Conservation (phyloP, 2,329 filamentous ascomycete species). For the Nectriaceae sp. region DNA sequence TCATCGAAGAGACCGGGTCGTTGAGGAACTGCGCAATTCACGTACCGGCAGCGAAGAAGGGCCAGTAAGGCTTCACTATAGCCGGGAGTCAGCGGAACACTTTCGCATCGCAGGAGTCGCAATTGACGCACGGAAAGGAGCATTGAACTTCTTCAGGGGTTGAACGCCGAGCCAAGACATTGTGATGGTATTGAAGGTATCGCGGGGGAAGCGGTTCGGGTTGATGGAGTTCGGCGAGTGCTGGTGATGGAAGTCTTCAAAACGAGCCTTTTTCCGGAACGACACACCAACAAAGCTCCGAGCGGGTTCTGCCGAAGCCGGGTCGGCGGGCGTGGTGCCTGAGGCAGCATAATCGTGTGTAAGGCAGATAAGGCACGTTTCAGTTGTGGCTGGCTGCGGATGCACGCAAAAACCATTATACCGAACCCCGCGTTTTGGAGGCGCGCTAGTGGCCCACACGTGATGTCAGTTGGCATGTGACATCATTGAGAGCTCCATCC, state of each 20-base stretch:
- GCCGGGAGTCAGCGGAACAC: constrained; percentile 29
- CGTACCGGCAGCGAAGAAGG: constrained; percentile 95
- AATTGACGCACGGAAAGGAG: constrained; percentile 72
- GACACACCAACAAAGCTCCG: constrained; percentile 31
- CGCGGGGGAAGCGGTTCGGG: constrained; percentile 36
- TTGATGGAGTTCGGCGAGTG: constrained; percentile 33
- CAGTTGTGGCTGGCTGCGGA: constrained; percentile 2
- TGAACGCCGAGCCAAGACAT: constrained; percentile 73
- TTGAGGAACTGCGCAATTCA: constrained; percentile 29
- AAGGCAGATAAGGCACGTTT: constrained; percentile 4
- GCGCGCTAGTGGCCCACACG: constrained; percentile 25
- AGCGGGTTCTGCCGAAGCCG: constrained; percentile 40
- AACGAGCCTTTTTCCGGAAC: constrained; percentile 44
- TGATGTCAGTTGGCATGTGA: constrained; percentile 24
- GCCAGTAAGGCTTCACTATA: constrained; percentile 83
- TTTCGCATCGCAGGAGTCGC: constrained; percentile 17
- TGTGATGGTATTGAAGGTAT: constrained; percentile 49
- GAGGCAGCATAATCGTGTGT: constrained; percentile 18
- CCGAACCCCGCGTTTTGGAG: constrained; percentile 31
- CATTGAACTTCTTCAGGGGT: constrained; percentile 77
- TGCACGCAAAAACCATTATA: constrained; percentile 17
- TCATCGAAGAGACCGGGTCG: constrained; percentile 13
- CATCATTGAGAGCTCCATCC: constrained; percentile 30
- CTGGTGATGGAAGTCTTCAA: constrained; percentile 36
- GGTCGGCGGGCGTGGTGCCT: constrained; percentile 29